Evolutionary conservation across 176 grass and related monocot genomes (phyloP).

Genomic region (Bothriochloa decipiens): DNA sequence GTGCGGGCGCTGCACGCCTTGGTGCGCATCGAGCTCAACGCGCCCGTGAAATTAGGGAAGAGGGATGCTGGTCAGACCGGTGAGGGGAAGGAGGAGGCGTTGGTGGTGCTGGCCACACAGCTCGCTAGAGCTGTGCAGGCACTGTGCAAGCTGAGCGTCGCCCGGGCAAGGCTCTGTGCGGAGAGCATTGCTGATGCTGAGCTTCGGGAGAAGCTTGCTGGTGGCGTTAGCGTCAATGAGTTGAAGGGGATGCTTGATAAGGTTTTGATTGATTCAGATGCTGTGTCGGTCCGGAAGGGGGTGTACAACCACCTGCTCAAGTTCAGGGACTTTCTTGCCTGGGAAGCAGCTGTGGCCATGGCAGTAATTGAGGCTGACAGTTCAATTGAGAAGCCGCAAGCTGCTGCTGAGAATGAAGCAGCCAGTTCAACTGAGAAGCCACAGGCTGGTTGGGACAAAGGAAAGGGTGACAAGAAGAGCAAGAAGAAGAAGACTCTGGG

Average conservation of each 20-base stretch:
- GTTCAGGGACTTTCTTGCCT: constrained; percentile 75
- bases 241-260: constrained; percentile 52
- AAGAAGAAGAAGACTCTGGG: constrained; percentile 96
- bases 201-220: constrained; percentile 50
- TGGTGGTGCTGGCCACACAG: constrained; percentile 60
- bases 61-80: constrained; percentile 39
- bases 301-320: constrained; percentile 76
- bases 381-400: constrained; percentile 82
- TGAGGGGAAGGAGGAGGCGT: constrained; percentile 70
- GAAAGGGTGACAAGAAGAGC: constrained; percentile 76
- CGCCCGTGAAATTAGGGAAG: constrained; percentile 74
- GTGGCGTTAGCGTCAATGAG: constrained; percentile 11
- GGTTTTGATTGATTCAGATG: constrained; percentile 55
- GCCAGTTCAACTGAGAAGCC: constrained; percentile 71
- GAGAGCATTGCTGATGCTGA: constrained; percentile 58
- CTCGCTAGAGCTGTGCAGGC: constrained; percentile 62
- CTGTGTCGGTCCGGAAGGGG: constrained; percentile 41
- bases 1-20: constrained; percentile 69
- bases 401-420: constrained; percentile 47
- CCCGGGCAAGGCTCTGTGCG: constrained; percentile 53
- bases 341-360: constrained; percentile 86
- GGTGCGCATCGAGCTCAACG: constrained; percentile 81
- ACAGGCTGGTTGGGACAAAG: constrained; percentile 50
- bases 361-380: constrained; percentile 69
- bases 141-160: constrained; percentile 66